Percentiles rank a stretch among this genome's conserved stretches.
Evolutionary conservation across 306 rosid species (phyloP).

Genomic region (Pyrus pyrifolia): DNA sequence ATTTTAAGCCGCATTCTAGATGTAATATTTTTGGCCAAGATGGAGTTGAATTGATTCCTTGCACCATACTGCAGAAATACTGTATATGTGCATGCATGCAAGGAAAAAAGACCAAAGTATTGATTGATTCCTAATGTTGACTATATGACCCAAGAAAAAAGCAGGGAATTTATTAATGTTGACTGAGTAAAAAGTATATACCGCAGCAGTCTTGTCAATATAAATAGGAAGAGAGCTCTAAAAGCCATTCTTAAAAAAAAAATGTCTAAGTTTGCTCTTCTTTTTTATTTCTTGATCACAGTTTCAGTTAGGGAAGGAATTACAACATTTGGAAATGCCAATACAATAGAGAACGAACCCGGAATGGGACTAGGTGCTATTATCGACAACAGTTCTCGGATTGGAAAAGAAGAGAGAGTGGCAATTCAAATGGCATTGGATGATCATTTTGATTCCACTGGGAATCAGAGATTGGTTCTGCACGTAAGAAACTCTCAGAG

Average conservation of each 20-base stretch:
- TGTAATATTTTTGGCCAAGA: no score
- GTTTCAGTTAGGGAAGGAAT: not conserved
- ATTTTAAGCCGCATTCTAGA: no score
- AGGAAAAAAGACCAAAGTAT: not conserved
- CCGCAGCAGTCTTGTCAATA: not conserved
- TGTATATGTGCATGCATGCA: not conserved
- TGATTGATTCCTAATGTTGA: not conserved
- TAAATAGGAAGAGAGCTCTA: not conserved
- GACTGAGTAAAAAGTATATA: not conserved
- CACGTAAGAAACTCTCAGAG: constrained; percentile 18
- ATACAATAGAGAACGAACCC: not conserved
- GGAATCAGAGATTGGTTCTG: constrained; percentile 19
- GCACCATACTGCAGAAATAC: no score
- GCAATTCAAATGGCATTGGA: constrained; percentile 44
- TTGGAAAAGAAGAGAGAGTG: constrained; percentile 40
- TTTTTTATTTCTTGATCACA: not conserved
- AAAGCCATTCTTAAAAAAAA: not conserved
- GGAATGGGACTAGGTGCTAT: constrained; percentile 30
- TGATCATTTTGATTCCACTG: constrained; percentile 11
- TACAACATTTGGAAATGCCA: not conserved
- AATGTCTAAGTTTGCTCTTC: not conserved
- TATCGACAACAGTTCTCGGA: constrained; percentile 24
- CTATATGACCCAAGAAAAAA: not conserved
- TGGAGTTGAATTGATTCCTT: no score
- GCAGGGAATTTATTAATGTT: not conserved